Conservation (phyloP, 768 basidiomycete species). For the Glaciozyma antarctica region DNA sequence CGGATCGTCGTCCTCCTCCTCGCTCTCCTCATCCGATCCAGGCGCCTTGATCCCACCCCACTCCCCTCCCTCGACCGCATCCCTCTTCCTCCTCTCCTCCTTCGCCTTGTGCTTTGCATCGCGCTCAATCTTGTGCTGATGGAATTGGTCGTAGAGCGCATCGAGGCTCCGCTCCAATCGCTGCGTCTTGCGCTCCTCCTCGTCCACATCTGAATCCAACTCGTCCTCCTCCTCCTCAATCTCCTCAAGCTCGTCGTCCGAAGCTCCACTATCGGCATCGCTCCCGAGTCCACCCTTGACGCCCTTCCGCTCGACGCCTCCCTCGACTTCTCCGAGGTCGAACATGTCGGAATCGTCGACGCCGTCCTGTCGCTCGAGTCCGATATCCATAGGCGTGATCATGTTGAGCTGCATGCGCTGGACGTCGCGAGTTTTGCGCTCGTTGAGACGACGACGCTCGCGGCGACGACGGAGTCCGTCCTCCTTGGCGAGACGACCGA, state of each 20-base stretch:
- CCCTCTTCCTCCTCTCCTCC: constrained; percentile 62
- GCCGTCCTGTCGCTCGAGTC: constrained; percentile 69
- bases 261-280: constrained; percentile 38
- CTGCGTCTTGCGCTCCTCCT: constrained; percentile 56
- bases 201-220: constrained; percentile 50
- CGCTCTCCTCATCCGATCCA: constrained; percentile 47
- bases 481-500: constrained; percentile 73
- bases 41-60: constrained; percentile 66
- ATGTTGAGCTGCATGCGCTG: constrained; percentile 94
- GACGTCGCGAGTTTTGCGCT: constrained; percentile 74
- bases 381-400: constrained; percentile 95
- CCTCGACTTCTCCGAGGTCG: constrained; percentile 61
- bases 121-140: constrained; percentile 63
- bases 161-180: constrained; percentile 72
- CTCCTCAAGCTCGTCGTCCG: constrained; percentile 44
- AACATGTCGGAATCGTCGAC: constrained; percentile 81
- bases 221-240: constrained; percentile 46
- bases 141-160: constrained; percentile 77
- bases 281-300: constrained; percentile 39
- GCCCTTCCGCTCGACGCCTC: constrained; percentile 40
- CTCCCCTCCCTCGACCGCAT: constrained; percentile 52
- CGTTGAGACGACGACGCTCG: constrained; percentile 74
- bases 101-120: constrained; percentile 81
- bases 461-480: constrained; percentile 63
- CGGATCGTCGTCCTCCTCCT: constrained; percentile 35